Evolutionary conservation across 2,329 filamentous ascomycete species (phyloP).

Genomic region (Xylariaceae sp.): DNA sequence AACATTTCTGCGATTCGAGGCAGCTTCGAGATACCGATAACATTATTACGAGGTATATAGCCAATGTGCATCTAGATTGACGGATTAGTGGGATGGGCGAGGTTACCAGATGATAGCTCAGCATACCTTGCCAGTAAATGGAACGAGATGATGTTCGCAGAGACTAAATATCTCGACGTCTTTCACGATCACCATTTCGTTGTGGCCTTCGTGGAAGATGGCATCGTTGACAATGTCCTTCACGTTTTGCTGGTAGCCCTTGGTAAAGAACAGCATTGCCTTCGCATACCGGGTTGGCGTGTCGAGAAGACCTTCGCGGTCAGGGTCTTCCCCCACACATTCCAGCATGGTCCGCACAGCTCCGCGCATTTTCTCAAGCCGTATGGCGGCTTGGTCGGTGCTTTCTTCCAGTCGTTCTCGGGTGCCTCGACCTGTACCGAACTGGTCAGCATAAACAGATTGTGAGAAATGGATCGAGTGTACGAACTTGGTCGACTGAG

Average conservation of each 20-base stretch:
- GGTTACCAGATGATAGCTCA: too few relatives aligned
- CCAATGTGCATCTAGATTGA: slow-evolving; percentile 94
- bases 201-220: slow-evolving; percentile 93
- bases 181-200: slow-evolving; percentile 96
- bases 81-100: neutral
- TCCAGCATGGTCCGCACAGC: slow-evolving; percentile 64
- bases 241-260: slow-evolving; percentile 94
- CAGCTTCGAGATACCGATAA: slow-evolving; percentile 93
- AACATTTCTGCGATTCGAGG: slow-evolving; percentile 98
- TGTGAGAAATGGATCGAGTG: neutral
- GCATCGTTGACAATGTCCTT: slow-evolving; percentile 87
- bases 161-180: slow-evolving; percentile 93
- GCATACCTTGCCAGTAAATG: slow-evolving; percentile 85
- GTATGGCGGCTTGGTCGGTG: slow-evolving; percentile 45
- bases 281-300: slow-evolving; percentile 88
- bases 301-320: slow-evolving; percentile 59
- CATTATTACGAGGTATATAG: slow-evolving; percentile 84
- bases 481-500: slow-evolving; percentile 54
- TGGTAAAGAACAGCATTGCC: slow-evolving; percentile 92
- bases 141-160: slow-evolving; percentile 96
- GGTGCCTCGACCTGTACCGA: slow-evolving; percentile 54
- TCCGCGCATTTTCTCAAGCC: slow-evolving; percentile 55
- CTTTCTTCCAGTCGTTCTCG: slow-evolving; percentile 58
- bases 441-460: slow-evolving; percentile 20
- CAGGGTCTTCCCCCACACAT: slow-evolving; percentile 64